Evolutionary conservation across 305 asterid species (phyloP).

Genomic region (Fraxinus greggii): DNA sequence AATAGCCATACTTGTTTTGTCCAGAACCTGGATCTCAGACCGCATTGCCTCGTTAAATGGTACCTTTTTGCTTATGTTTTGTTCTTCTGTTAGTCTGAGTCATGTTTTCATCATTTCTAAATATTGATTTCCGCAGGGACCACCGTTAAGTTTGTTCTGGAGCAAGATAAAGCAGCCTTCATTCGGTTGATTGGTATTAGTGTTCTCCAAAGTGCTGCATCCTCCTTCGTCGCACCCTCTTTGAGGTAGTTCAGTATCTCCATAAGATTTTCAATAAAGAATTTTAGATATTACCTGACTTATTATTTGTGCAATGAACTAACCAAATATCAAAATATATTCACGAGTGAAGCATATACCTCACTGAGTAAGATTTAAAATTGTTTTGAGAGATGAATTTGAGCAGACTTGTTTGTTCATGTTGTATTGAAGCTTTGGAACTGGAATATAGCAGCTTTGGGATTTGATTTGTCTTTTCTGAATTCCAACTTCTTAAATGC

Average conservation of each 20-base stretch:
- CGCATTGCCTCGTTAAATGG: slow-evolving; percentile 98
- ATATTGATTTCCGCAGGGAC: slow-evolving; percentile 61
- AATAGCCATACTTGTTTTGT: slow-evolving; percentile 80
- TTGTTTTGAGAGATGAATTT: slow-evolving; percentile 6
- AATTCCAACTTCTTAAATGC: not conserved
- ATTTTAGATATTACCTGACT: not conserved
- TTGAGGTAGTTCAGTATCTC: slow-evolving; percentile 57
- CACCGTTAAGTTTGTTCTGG: slow-evolving; percentile 89
- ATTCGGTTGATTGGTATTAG: slow-evolving; percentile 88
- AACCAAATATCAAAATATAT: not conserved
- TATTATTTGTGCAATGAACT: not conserved
- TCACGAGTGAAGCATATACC: not conserved
- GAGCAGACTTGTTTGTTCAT: slow-evolving; percentile 15
- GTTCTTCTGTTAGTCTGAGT: slow-evolving; percentile 12
- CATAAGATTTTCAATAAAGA: slow-evolving; percentile 13
- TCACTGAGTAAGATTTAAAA: slow-evolving; percentile 8
- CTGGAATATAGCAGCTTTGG: not conserved
- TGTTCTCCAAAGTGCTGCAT: slow-evolving; percentile 97
- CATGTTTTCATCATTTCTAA: slow-evolving; percentile 20
- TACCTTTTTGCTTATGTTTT: slow-evolving; percentile 29
- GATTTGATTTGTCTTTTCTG: not conserved
- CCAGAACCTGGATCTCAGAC: slow-evolving; percentile 96
- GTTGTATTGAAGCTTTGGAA: slow-evolving; percentile 12
- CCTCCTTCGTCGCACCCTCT: slow-evolving; percentile 95
- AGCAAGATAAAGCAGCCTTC: slow-evolving; percentile 90